phyloP scores from a whole-genome alignment of 306 rosid species.

The Prosopis cineraria region DNA sequence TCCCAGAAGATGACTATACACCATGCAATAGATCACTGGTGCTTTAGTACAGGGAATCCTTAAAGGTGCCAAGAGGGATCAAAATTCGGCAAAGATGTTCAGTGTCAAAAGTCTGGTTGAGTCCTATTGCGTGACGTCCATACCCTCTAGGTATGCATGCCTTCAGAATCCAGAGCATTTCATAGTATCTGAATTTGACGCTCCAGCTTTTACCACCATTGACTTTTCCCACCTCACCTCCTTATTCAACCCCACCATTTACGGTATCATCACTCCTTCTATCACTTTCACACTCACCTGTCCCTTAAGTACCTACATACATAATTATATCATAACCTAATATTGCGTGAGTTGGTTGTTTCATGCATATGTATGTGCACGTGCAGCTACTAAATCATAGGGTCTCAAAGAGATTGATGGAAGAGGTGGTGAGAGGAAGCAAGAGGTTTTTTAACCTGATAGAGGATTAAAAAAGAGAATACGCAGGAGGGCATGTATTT shows the following conservation, averaged over 20 bases:
- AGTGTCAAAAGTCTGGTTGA: conserved; percentile 42
- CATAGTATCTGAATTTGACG: neutral
- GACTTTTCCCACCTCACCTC: conserved; percentile 47
- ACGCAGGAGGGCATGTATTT: conserved; percentile 30
- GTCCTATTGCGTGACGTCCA: conserved; percentile 11
- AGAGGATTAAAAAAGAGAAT: conserved; percentile 50
- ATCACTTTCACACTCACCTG: no score
- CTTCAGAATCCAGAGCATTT: neutral
- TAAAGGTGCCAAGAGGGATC: no score
- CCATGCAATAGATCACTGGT: no score
- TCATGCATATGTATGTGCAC: no score
- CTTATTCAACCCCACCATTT: conserved; percentile 33
- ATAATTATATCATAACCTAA: no score
- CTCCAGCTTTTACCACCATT: conserved; percentile 35
- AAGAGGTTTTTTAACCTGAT: conserved; percentile 45
- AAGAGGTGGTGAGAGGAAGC: conserved; percentile 31
- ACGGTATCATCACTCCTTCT: conserved; percentile 27
- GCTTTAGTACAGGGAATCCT: no score
- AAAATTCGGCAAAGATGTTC: conserved; percentile 3
- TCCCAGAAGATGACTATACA: no score
- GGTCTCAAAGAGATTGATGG: conserved; percentile 37
- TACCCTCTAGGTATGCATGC: conserved; percentile 42
- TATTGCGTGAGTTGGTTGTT: no score
- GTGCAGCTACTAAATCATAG: neutral
- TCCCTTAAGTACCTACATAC: no score